Evolutionary conservation across 495 filamentous ascomycete genomes (phyloP), one percentile per base, ranked within the genome.

Genomic region (Amniculicola lignicola): DNA sequence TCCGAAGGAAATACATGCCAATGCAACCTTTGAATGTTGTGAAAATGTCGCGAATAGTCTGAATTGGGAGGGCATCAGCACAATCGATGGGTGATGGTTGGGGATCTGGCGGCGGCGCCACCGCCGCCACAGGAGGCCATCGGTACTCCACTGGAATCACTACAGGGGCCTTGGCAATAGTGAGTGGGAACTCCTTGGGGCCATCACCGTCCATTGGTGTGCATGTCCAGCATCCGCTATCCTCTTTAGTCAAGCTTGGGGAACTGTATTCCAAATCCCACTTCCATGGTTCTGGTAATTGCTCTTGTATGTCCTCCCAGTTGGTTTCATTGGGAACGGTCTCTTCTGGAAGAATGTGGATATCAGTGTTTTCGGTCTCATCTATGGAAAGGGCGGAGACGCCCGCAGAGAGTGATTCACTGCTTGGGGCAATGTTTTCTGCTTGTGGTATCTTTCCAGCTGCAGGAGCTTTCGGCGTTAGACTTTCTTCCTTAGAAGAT

Each of bases 231-330:
- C 43, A 57, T 3, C 52, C 42, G 16, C 14, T 19, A 3, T 36
- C 22, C 3, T 38, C n/a, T n/a, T 15, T 23, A 11, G 1, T 29
- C 3, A 24, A 22, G 15, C 14, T 38, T 18, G 19, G 31, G 21
- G 14, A 38, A 24, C 15, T 47, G 22, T 27, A 57, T 10, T 57
- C 53, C 4, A 57, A 25, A 24, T 57, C 53, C 53, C 53, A 57
- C 43, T 29, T 57, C 43, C 44, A 57, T 16, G n/a, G 21, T 33
- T 57, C 44, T 7, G 53, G 44, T 2, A 57, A 35, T 27, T 49
- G 29, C 6, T 23, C 35, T 28, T 35, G 43, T 7, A 57, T 35
- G 21, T 49, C 53, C 24, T 49, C 43, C 53, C 43, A 48, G n/a
- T 50, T 25, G 2, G 12, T 25, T 1, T 36, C 27, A 4, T 21